phyloP scores from a whole-genome alignment of 495 filamentous ascomycete species.

The Neurospora sp. region DNA sequence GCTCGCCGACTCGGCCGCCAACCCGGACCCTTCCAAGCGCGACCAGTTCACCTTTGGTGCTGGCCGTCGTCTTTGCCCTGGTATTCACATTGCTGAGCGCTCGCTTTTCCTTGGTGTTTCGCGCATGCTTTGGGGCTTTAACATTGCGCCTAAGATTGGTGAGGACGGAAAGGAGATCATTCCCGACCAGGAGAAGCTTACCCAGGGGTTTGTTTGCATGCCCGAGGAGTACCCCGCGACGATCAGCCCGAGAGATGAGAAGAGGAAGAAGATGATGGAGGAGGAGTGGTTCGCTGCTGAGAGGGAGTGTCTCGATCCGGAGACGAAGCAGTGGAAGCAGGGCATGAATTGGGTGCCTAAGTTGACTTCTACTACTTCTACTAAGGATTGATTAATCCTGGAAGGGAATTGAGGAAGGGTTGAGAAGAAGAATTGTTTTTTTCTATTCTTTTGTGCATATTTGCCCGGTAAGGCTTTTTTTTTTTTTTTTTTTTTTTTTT shows the following conservation, averaged over 20 bases:
- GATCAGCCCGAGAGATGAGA: conserved; percentile 24
- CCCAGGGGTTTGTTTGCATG: conserved; percentile 36
- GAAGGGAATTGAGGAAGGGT: too few species aligned
- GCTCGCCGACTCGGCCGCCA: conserved; percentile 21
- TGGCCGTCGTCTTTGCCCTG: conserved; percentile 50
- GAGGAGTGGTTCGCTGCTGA: conserved; percentile 29
- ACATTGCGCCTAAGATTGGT: conserved; percentile 28
- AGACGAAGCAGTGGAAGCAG: conserved; percentile 19
- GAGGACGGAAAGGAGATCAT: conserved; percentile 24
- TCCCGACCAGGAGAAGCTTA: conserved; percentile 30
- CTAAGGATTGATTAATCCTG: neutral
- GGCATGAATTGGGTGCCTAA: conserved; percentile 4
- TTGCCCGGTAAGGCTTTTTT: neutral
- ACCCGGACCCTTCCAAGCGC: conserved; percentile 25
- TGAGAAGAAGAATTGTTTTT: neutral
- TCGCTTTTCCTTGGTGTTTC: conserved; percentile 41
- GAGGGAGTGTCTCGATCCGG: conserved; percentile 22
- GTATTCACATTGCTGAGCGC: conserved; percentile 48
- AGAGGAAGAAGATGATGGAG: conserved; percentile 17
- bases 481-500: too few species aligned
- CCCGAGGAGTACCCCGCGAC: conserved; percentile 27
- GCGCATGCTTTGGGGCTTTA: conserved; percentile 45
- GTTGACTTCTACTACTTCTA: neutral
- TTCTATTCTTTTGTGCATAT: neutral
- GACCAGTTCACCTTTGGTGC: conserved; percentile 46